Percentiles rank a stretch among this genome's conserved stretches.
phyloP scores from a whole-genome alignment of 2,329 filamentous ascomycete species.

The Aspergillus nomiae region DNA sequence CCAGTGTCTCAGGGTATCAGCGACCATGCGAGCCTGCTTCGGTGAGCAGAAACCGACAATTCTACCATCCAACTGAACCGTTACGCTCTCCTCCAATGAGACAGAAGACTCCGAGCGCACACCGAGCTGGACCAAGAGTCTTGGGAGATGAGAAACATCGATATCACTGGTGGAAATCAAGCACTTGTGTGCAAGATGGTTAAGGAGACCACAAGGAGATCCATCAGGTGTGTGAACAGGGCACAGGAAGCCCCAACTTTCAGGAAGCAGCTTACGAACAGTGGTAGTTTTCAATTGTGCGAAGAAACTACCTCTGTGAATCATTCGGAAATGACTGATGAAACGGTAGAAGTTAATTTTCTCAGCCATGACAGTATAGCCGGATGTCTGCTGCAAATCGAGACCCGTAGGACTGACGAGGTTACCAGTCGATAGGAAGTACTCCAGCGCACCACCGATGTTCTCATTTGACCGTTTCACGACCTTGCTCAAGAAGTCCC shows the following conservation, averaged over 20 bases:
- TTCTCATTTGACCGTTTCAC: slow-evolving; percentile 85
- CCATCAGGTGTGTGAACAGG: slow-evolving; percentile 98
- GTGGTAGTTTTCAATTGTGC: slow-evolving; percentile 96
- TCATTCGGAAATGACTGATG: slow-evolving; percentile 98
- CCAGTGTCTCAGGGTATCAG: slow-evolving; percentile 88
- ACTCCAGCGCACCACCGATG: slow-evolving; percentile 82
- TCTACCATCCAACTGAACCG: slow-evolving; percentile 85
- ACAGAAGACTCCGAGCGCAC: slow-evolving; percentile 75
- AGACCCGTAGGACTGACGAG: slow-evolving; percentile 86
- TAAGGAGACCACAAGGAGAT: slow-evolving; percentile 88
- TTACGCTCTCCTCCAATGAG: slow-evolving; percentile 78
- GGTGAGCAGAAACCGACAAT: slow-evolving; percentile 90
- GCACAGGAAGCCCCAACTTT: slow-evolving; percentile 97
- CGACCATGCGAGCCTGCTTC: slow-evolving; percentile 76
- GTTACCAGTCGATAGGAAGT: slow-evolving; percentile 96
- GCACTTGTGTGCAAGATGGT: slow-evolving; percentile 95
- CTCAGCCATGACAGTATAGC: slow-evolving; percentile 94
- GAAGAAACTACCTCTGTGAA: slow-evolving; percentile 98
- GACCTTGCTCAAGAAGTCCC: slow-evolving; percentile 77
- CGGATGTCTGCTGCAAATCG: slow-evolving; percentile 90
- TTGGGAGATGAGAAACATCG: slow-evolving; percentile 74
- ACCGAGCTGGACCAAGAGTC: slow-evolving; percentile 76
- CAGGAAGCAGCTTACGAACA: slow-evolving; percentile 89
- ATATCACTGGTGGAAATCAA: slow-evolving; percentile 76
- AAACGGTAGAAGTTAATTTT: slow-evolving; percentile 99